Evolutionary conservation across 768 basidiomycete species (phyloP).

Genomic region (Gloeophyllum trabeum): DNA sequence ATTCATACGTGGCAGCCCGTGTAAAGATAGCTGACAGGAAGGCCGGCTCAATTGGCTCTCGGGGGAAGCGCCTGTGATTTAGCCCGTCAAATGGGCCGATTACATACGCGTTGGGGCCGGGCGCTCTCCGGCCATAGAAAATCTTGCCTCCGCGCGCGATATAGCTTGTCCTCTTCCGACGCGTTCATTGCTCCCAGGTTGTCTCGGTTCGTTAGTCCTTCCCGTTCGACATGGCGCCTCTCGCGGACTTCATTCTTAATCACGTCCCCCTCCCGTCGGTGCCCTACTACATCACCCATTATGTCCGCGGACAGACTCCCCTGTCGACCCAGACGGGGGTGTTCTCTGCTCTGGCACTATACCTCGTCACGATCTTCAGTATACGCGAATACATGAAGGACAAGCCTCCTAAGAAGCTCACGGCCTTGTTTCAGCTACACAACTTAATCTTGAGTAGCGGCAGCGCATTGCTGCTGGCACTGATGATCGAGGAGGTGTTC

Average conservation of each 20-base stretch:
- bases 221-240: constrained; percentile 45
- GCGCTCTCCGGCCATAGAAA: no score
- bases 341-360: constrained; percentile 53
- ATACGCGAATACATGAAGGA: constrained; percentile 78
- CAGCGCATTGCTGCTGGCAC: constrained; percentile 71
- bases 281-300: constrained; percentile 45
- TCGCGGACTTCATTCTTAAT: constrained; percentile 63
- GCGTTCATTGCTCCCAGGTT: no score
- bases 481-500: constrained; percentile 87
- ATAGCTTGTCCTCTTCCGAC: no score
- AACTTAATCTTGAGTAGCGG: constrained; percentile 83
- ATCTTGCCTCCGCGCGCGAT: no score
- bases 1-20: no score
- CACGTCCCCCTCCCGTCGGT: constrained; percentile 41
- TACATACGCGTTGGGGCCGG: no score
- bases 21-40: no score
- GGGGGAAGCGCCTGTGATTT: no score
- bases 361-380: constrained; percentile 85
- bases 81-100: no score
- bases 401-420: constrained; percentile 63
- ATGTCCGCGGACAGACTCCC: constrained; percentile 68
- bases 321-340: constrained; percentile 71
- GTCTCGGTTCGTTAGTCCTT: no score
- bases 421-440: constrained; percentile 78
- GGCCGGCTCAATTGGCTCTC: no score